Evolutionary conservation across 2,329 filamentous ascomycete genomes (phyloP), one percentile per base, ranked within the genome.

Genomic region (Mycosphaerella sp.): DNA sequence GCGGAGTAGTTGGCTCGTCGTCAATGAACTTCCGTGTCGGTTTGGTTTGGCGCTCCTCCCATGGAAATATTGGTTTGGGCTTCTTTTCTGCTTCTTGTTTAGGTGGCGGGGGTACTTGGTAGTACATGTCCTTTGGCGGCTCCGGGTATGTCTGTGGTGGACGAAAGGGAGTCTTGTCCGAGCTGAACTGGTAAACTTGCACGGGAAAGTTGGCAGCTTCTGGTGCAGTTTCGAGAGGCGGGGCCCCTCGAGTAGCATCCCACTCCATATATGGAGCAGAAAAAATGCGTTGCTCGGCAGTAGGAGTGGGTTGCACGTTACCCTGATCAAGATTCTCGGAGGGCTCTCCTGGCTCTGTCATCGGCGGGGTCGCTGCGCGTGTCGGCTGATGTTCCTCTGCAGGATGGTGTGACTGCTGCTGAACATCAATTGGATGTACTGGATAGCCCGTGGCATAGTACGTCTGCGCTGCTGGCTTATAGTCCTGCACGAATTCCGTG

Each of bases 81-180:
- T 75, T 80, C 59, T 83, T 76, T 42, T 78, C 74, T 21, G 82
- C 81, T 14, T 76, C 75, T 55, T 81, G 78, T 59, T 78, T 72
- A 8, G 64, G 59, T 6, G 57, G 53, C 53, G 82, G 67, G 4
- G 90, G 90, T 36, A 95, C 80, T 64, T 92, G 77, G 68, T 93
- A 95, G 79, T 86, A 93, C 88, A 95, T 91, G 66, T 91, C 81
- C 69, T 80, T 86, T 0, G 91, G 89, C 14, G 89, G 88, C 66
- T 89, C 87, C 2, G 91, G 88, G 65, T 95, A 93, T 50, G 81
- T 78, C 56, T 76, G 72, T 14, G 91, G 91, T 32, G 91, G 81
- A 51, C 88, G 80, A 71, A 95, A 97, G 8, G 87, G 82, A 34
- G 82, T 72, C 14, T 78, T 77, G 69, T 91, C 87, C 53, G 80